phyloP scores from a whole-genome alignment of 768 basidiomycete species.

The Mycena epipterygia region DNA sequence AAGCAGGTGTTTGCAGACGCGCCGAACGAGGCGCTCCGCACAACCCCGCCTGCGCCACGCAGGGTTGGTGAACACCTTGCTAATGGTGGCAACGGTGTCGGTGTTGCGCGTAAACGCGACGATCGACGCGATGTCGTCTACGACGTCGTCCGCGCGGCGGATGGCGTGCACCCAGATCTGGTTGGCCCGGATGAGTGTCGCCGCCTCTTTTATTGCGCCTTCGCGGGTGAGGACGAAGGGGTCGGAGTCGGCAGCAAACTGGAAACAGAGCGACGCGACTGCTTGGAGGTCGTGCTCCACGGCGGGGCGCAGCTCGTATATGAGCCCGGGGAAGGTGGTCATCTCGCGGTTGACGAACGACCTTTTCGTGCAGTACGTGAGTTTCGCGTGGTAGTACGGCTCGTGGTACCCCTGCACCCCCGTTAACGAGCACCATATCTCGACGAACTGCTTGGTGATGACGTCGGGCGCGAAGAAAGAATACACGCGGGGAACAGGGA shows the following conservation, averaged over 20 bases:
- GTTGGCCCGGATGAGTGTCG: constrained; percentile 56
- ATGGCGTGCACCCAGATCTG: constrained; percentile 75
- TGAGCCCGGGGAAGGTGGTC: constrained; percentile 38
- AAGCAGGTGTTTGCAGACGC: constrained; percentile 68
- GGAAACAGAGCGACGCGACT: constrained; percentile 64
- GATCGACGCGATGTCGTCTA: constrained; percentile 68
- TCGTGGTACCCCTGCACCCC: constrained; percentile 50
- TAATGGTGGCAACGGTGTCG: constrained; percentile 69
- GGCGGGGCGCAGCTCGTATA: constrained; percentile 61
- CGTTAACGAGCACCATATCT: constrained; percentile 63
- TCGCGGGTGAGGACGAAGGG: constrained; percentile 66
- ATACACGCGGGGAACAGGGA: constrained; percentile 63
- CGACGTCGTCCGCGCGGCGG: constrained; percentile 36
- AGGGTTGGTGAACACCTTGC: constrained; percentile 78
- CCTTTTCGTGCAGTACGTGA: constrained; percentile 65
- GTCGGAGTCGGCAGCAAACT: constrained; percentile 68
- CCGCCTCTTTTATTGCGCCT: constrained; percentile 65
- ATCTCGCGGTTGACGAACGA: constrained; percentile 49
- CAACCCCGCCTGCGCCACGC: constrained; percentile 66
- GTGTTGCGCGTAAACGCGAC: constrained; percentile 78
- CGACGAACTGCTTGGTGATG: constrained; percentile 61
- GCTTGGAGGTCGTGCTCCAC: constrained; percentile 48
- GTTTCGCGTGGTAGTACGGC: constrained; percentile 74
- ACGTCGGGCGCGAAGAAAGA: constrained; percentile 73
- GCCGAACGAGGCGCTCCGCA: constrained; percentile 72